Base-by-base conservation (phyloP, 2,329 filamentous ascomycete species). In the Aspergillus brasiliensis region DNA sequence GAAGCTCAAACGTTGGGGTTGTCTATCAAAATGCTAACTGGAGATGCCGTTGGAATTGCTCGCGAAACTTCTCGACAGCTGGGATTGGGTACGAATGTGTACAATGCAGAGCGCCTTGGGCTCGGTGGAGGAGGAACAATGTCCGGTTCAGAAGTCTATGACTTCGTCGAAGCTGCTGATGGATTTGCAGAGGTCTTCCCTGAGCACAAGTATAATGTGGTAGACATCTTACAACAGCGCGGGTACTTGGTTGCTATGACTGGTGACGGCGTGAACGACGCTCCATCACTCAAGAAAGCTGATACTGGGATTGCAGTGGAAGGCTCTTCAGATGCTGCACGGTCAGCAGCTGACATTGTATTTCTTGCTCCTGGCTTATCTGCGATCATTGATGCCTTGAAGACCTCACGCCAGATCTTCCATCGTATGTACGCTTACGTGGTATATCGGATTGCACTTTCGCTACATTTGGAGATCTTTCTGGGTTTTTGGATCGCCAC, bases 401-500 rank as follows among this genome's bases (percentile, higher is more conserved):
- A 96, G 83, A 96, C 91, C 67, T 94, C 91, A 31, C 91, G 92
- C 72, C 92, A 96, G 78, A 96, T 97, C 77, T 96, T 96, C 84
- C 92, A 96, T 82, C 91, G 92, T 72, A 96, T 97, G 92, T 95
- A 96, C 81, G 90, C 92, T 61, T 97, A 96, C 82, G 91, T 97
- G 67, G 90, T 96, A 72, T 96, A 96, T 83, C 91, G 92, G 85
- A 96, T 97, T 73, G 92, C 92, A 51, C 82, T 97, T 72, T 96
- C 92, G 15, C 87, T 96, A 66, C 92, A 97, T 77, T 84, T 96
- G 73, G 91, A 95, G 81, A 91, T 96, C 75, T 96, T 92, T 84
- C 85, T 96, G 53, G 92, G 91, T 76, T 86, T 96, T 61, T 96
- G 92, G 91, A 95, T 96, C 70, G 90, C 90, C 69, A 93, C 94